phyloP scores from a whole-genome alignment of 148 eudicot species.

The Selenicereus undatus region DNA sequence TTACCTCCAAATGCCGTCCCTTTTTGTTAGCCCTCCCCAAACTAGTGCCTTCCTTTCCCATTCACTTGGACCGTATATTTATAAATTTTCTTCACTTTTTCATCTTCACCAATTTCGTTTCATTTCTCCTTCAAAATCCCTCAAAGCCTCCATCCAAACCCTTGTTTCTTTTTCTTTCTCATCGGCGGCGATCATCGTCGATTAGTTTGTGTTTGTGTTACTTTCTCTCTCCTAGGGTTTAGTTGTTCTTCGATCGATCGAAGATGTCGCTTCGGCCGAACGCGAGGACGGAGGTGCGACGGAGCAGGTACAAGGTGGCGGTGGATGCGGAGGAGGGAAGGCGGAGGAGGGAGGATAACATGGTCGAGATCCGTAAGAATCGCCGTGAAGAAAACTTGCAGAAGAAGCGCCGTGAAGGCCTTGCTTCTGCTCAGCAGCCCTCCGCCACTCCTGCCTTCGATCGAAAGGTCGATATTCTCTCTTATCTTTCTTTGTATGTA shows the following conservation, averaged over 20 bases:
- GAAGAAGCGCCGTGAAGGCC: slow-evolving; percentile 43
- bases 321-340: slow-evolving; percentile 49
- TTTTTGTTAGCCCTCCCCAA: not conserved
- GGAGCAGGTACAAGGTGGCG: slow-evolving; percentile 43
- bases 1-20: not conserved
- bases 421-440: slow-evolving; percentile 15
- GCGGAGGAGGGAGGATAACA: slow-evolving; percentile 44
- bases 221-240: not conserved
- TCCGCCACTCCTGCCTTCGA: slow-evolving; percentile 21
- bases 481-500: not conserved
- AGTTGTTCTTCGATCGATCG: not conserved
- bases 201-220: not conserved
- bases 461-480: slow-evolving; percentile 24
- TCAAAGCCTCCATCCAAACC: not conserved
- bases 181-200: not conserved
- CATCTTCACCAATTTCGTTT: too few relatives aligned
- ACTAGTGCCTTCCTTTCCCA: too few relatives aligned
- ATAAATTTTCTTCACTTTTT: too few relatives aligned
- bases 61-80: not conserved
- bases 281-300: slow-evolving; percentile 35
- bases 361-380: slow-evolving; percentile 48
- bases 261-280: slow-evolving; percentile 42
- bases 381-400: slow-evolving; percentile 41
- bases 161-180: not conserved
- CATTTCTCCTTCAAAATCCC: not conserved